Conservation (phyloP, 176 grass and related monocot species). For the Lolium perenne region DNA sequence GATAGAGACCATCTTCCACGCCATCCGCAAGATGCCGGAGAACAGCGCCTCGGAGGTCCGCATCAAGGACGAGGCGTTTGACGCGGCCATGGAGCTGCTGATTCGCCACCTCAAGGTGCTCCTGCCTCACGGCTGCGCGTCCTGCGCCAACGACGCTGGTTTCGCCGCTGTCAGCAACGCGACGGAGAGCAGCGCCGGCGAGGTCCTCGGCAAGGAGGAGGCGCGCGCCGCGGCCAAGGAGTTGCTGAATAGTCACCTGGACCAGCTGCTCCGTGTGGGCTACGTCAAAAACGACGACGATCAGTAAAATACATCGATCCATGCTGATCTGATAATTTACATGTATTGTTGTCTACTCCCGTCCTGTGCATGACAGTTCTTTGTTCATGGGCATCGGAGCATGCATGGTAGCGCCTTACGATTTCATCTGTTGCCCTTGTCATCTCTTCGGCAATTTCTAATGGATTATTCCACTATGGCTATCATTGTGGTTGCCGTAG, state of each 20-base stretch:
- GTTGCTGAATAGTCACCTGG: neutral
- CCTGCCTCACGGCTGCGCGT: neutral
- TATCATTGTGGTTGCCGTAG: too few relatives aligned
- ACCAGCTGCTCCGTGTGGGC: neutral
- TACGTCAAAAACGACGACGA: neutral
- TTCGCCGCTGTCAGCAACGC: neutral
- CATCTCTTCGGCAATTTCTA: too few relatives aligned
- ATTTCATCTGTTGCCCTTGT: too few relatives aligned
- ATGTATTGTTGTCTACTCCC: too few relatives aligned
- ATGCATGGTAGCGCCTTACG: too few relatives aligned
- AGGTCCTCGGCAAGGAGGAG: neutral
- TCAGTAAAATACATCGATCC: neutral
- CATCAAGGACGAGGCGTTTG: too few relatives aligned
- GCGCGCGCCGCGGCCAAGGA: neutral
- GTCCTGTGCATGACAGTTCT: too few relatives aligned
- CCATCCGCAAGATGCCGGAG: neutral
- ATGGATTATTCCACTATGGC: too few relatives aligned
- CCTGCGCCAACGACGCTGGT: neutral
- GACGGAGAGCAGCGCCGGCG: too few relatives aligned
- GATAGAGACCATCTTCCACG: conserved; percentile 5
- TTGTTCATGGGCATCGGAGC: too few relatives aligned
- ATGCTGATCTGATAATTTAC: too few relatives aligned
- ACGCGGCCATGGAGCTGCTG: neutral
- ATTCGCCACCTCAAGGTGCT: neutral
- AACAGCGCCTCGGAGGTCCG: too few relatives aligned